These are phyloP conservation scores for Penicillium psychrofluorescens DNA, from an alignment of 495 filamentous ascomycete genomes.

Conservation along the genomic window DNA sequence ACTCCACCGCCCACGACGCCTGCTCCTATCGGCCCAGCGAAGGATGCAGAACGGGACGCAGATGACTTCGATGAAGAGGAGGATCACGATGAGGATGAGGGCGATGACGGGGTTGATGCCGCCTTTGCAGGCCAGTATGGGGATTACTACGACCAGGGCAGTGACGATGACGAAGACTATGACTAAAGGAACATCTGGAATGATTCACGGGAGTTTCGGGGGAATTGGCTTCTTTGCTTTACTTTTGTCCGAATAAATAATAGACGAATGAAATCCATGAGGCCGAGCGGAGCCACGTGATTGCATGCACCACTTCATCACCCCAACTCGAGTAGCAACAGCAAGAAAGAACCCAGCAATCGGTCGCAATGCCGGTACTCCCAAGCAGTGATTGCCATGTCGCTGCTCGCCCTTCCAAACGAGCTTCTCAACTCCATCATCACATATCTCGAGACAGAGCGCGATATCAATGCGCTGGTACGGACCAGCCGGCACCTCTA, in stretches of 20 bases:
- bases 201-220: too few species aligned
- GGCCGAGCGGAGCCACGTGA: too few species aligned
- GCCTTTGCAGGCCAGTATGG: slow-evolving; percentile 32
- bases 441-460: slow-evolving; percentile 11
- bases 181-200: too few species aligned
- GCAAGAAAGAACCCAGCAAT: too few species aligned
- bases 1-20: slow-evolving; percentile 12
- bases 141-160: slow-evolving; percentile 27
- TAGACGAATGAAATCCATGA: too few species aligned
- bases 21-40: slow-evolving; percentile 1
- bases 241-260: too few species aligned
- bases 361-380: too few species aligned
- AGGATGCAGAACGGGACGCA: slow-evolving; percentile 11
- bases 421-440: slow-evolving; percentile 18
- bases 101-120: slow-evolving; percentile 30
- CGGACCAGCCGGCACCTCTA: slow-evolving; percentile 14
- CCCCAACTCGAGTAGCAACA: too few species aligned
- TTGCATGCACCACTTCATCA: too few species aligned
- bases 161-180: slow-evolving; percentile 16
- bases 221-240: too few species aligned
- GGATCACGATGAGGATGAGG: slow-evolving; percentile 21
- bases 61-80: slow-evolving; percentile 26
- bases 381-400: not conserved
- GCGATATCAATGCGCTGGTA: slow-evolving; percentile 19
- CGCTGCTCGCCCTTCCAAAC: slow-evolving; percentile 10